Base-by-base conservation (phyloP, 495 filamentous ascomycete species). In the Trichoderma reesei region DNA sequence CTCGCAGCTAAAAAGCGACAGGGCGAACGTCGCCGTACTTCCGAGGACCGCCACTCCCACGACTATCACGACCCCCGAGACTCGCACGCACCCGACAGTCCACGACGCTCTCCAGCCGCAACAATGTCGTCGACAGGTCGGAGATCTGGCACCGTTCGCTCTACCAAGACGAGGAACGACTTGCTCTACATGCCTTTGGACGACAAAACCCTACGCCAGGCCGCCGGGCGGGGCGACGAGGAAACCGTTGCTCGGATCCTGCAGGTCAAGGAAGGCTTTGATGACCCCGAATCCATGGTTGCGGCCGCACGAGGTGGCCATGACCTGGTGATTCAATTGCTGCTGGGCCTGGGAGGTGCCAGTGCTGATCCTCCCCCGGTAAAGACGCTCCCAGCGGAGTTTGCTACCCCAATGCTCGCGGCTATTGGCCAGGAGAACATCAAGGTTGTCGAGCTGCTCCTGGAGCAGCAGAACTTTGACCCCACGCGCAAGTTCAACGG, bases 281-380 rank as follows among this genome's bases (percentile, higher is more conserved):
- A 91, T 20, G 91, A 96, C 72, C 85, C 89, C 4, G 91, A 91
- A 59, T 89, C 90, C 51, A 83, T 96, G 69, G 88, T 95, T 60
- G 90, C 89, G 62, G 95, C 94, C 8, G 92, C 93, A n/a, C 87
- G 88, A 69, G 94, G 91, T 54, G 93, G 93, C 2, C 93, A 98
- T 69, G 86, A 89, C 65, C 85, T 91, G 41, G 89, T 96, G 14
- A 81, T 98, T 54, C 89, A 90, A 70, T 80, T 96, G 44, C 79
- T 98, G 61, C 78, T 98, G 64, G 95, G 90, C 7, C 82, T 96
- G 69, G 90, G 91, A 2, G 79, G 81, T 62, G 86, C 87, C 18
- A 85, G 96, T 67, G 85, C 90, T 3, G 92, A 96, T 71, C 94
- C 93, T 0, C 79, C 82, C 7, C 88, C 90, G 5, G 73, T 79